Evolutionary conservation across 2,329 filamentous ascomycete species (phyloP).

Genomic region (Paecilomyces sp.): DNA sequence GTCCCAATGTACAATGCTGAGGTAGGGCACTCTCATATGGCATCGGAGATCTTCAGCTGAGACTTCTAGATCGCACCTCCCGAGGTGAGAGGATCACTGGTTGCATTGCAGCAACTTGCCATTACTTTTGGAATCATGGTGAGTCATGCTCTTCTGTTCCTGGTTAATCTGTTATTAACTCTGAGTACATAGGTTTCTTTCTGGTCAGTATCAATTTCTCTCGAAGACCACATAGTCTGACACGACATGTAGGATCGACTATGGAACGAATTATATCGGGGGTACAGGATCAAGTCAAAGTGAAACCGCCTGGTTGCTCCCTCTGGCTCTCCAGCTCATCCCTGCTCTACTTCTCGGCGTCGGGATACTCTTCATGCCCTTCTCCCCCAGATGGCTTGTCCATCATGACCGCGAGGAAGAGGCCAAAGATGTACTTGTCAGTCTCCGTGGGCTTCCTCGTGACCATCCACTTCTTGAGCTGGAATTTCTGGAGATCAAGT

Average conservation of each 20-base stretch:
- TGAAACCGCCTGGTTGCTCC: slow-evolving; percentile 45
- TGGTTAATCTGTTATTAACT: slow-evolving; percentile 31
- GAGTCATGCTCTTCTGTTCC: slow-evolving; percentile 20
- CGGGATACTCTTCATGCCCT: slow-evolving; percentile 77
- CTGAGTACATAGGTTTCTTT: slow-evolving; percentile 7
- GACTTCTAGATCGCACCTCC: slow-evolving; percentile 48
- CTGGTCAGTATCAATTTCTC: slow-evolving; percentile 20
- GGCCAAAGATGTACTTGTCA: slow-evolving; percentile 55
- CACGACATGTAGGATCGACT: slow-evolving; percentile 19
- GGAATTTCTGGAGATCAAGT: slow-evolving; percentile 78
- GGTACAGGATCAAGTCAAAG: slow-evolving; percentile 54
- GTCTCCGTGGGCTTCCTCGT: slow-evolving; percentile 53
- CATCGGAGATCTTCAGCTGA: slow-evolving; percentile 45
- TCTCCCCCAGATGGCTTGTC: slow-evolving; percentile 67
- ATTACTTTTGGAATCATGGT: slow-evolving; percentile 57
- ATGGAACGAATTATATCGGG: slow-evolving; percentile 53
- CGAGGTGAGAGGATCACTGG: slow-evolving; percentile 59
- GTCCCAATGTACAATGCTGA: slow-evolving; percentile 44
- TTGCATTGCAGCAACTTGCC: slow-evolving; percentile 59
- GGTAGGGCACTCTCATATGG: slow-evolving; percentile 59
- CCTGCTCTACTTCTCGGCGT: slow-evolving; percentile 59
- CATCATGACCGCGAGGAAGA: slow-evolving; percentile 64
- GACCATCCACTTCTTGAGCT: slow-evolving; percentile 64
- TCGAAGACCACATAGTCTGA: slow-evolving; percentile 2
- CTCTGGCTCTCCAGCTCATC: slow-evolving; percentile 46